Percentiles rank a stretch among this genome's conserved stretches.
These are phyloP conservation scores for Rubia occidens DNA, from an alignment of 305 asterid species.

Conservation along the genomic window DNA sequence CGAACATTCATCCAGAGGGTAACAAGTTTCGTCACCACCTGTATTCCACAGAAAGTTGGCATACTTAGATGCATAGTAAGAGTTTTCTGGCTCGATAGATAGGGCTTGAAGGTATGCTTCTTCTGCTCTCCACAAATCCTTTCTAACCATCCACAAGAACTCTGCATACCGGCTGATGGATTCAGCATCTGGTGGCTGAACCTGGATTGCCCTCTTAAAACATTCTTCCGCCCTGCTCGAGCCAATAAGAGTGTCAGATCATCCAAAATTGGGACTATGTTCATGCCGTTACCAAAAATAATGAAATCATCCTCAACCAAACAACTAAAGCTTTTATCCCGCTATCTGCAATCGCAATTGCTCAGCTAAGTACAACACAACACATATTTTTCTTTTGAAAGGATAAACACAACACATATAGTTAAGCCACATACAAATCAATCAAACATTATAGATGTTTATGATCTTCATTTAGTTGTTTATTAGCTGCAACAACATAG, in stretches of 20 bases:
- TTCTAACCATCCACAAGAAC: conserved; percentile 63
- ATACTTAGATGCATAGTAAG: conserved; percentile 46
- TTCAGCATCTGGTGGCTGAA: conserved; percentile 58
- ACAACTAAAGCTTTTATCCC: neutral
- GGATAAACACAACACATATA: neutral
- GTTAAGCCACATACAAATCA: neutral
- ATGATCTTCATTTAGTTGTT: neutral
- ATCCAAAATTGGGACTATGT: neutral
- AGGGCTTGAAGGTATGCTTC: conserved; percentile 53
- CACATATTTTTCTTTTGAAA: too few species aligned
- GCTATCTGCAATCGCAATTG: neutral
- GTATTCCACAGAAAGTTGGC: conserved; percentile 81
- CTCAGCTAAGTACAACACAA: neutral
- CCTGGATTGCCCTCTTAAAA: conserved; percentile 51
- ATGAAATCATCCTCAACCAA: neutral
- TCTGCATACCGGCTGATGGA: conserved; percentile 46
- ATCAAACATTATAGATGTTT: neutral
- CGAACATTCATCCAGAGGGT: conserved; percentile 21
- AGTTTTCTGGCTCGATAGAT: conserved; percentile 43
- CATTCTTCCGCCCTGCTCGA: conserved; percentile 77
- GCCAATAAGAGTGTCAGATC: neutral
- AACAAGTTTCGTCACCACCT: conserved; percentile 82
- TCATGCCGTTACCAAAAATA: neutral
- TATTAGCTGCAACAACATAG: neutral
- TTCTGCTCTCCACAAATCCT: conserved; percentile 65